Percentiles rank a stretch among this genome's conserved stretches.
Evolutionary conservation across 202 grass and related monocot genomes (phyloP).

Genomic region (Setaria italica): DNA sequence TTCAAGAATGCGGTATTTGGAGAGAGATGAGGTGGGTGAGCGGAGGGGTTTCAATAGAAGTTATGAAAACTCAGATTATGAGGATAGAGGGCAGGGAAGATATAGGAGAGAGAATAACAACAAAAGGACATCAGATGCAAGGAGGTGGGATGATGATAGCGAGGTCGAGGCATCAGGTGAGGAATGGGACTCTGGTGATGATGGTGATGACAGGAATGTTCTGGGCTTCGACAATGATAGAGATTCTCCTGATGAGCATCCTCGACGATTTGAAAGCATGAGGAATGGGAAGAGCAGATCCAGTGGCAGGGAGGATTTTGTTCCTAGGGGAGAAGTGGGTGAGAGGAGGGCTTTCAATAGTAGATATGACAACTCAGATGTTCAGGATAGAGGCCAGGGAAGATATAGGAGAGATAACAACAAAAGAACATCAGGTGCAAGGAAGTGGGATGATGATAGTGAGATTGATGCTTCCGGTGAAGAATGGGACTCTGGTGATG

Average conservation of each 20-base stretch:
- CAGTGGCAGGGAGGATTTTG: slow-evolving; percentile 26
- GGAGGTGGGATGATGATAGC: slow-evolving; percentile 53
- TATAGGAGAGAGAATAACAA: slow-evolving; percentile 40
- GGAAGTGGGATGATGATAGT: slow-evolving; percentile 51
- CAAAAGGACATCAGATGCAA: slow-evolving; percentile 39
- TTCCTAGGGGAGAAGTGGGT: slow-evolving; percentile 56
- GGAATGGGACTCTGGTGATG: slow-evolving; percentile 63
- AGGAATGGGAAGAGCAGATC: slow-evolving; percentile 39
- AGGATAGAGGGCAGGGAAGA: slow-evolving; percentile 57
- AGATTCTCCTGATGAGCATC: slow-evolving; percentile 50
- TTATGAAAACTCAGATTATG: slow-evolving; percentile 58
- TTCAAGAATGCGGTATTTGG: slow-evolving; percentile 72
- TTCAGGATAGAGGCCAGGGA: slow-evolving; percentile 53
- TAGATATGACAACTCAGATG: slow-evolving; percentile 54
- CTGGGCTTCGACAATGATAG: slow-evolving; percentile 34
- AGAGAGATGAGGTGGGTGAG: slow-evolving; percentile 60
- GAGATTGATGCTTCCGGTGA: slow-evolving; percentile 58
- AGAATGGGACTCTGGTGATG: slow-evolving; percentile 60
- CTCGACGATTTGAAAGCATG: slow-evolving; percentile 39
- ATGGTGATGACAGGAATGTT: slow-evolving; percentile 49
- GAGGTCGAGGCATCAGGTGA: slow-evolving; percentile 61
- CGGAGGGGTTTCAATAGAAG: slow-evolving; percentile 55
- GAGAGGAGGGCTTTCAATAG: slow-evolving; percentile 57
- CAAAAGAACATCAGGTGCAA: slow-evolving; percentile 38
- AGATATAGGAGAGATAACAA: slow-evolving; percentile 49